Base-by-base conservation (phyloP, 495 filamentous ascomycete genomes). In the Letharia lupina region DNA sequence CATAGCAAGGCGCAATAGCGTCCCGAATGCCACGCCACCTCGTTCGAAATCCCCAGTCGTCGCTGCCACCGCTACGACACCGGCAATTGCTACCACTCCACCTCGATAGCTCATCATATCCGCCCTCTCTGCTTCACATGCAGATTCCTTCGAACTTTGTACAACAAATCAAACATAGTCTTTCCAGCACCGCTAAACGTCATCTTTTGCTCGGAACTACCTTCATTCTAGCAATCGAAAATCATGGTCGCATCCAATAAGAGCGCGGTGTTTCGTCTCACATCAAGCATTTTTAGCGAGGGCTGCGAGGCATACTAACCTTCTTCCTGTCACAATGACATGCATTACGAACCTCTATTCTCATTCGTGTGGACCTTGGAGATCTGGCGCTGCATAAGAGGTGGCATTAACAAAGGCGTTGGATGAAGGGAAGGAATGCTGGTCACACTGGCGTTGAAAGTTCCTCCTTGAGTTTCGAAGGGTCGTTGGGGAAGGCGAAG, bases 1-100 rank as follows among this genome's bases (percentile, higher is more conserved):
- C 2, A 75, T 87, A 33, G 75, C 82, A 3, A 83, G 83, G 65
- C 82, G 82, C 39, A 72, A 64, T 57, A 71, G 69, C 33, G 63
- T 68, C 20, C 40, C 66, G 61, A 65, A 56, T 35, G 57, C 52
- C 12, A 41, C 60, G 61, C 67, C 62, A 69, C 40, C 70, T 23
- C 62, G 65, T 33, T 66, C 67, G 3, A 72, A 68, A 52, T 66
- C 70, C 37, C 65, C 65, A 18, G 45, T 65, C 35, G 67, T 41
- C n/a, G 39, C 56, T 63, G 28, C 61, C 40, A 58, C 64, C 23
- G 64, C 61, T 37, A 60, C 75, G 23, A 71, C 72, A 56, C 75
- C 75, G 13, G 70, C 75, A 54, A 57, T 76, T 63, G 67, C 72
- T 28, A 73, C 71, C 67, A 75, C 76, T 10, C 74, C 76, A 12